Percentiles rank a stretch among this genome's conserved stretches.
Evolutionary conservation across 768 basidiomycete genomes (phyloP).

Genomic region (Lactarius pseudohatsudake): DNA sequence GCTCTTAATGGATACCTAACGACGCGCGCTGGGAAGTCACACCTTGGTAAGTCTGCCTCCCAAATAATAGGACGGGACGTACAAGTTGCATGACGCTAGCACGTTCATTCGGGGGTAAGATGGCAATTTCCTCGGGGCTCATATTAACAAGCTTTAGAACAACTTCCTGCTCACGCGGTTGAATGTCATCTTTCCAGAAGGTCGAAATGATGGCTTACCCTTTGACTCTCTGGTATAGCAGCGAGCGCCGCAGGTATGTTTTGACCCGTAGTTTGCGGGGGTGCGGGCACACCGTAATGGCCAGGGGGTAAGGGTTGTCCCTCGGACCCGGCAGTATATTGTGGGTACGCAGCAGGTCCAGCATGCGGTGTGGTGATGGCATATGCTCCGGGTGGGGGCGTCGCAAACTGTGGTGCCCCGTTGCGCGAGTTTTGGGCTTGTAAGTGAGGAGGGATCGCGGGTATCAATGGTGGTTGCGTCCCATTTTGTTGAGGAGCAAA

Average conservation of each 20-base stretch:
- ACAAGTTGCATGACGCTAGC: constrained; percentile 83
- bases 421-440: constrained; percentile 36
- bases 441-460: constrained; percentile 33
- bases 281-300: constrained; percentile 18
- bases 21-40: constrained; percentile 22
- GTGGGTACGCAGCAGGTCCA: constrained; percentile 21
- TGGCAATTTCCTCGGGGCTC: constrained; percentile 81
- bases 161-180: constrained; percentile 49
- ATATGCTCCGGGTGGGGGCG: constrained; percentile 13
- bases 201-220: constrained; percentile 40
- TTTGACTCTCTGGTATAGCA: constrained; percentile 66
- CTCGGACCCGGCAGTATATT: constrained; percentile 14
- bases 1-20: constrained; percentile 24
- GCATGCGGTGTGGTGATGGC: constrained; percentile 10
- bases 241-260: constrained; percentile 53
- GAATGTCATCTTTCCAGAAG: constrained; percentile 10
- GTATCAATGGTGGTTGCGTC: constrained; percentile 30
- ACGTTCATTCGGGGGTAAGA: constrained; percentile 69
- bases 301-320: neutral
- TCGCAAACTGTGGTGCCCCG: constrained; percentile 23
- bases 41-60: constrained; percentile 7
- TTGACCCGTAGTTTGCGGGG: constrained; percentile 24
- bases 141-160: constrained; percentile 78
- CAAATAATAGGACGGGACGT: constrained; percentile 32
- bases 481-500: constrained; percentile 38